Evolutionary conservation across 2,329 filamentous ascomycete species (phyloP).

Genomic region (Diaporthe sp.): DNA sequence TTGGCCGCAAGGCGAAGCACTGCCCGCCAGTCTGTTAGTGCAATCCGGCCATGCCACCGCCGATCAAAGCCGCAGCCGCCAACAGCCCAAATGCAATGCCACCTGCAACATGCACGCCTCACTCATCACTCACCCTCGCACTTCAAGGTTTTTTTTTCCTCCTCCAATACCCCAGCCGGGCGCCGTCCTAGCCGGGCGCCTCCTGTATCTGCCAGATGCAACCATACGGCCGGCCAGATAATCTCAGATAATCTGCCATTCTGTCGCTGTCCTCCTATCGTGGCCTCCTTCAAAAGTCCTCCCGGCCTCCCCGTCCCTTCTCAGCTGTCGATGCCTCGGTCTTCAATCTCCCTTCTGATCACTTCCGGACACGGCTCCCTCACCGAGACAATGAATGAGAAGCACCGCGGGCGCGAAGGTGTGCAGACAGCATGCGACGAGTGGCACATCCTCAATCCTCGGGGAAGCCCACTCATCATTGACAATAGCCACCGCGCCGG

Average conservation of each 20-base stretch:
- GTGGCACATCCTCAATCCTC: background rate
- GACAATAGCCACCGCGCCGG: background rate
- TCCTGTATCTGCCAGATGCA: constrained; percentile 16
- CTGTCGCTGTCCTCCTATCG: constrained; percentile 22
- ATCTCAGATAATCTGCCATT: background rate
- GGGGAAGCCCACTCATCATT: background rate
- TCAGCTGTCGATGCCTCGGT: constrained; percentile 21
- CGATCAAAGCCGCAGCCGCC: constrained; percentile 28
- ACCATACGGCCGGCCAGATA: background rate
- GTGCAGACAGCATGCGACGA: background rate
- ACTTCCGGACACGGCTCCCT: background rate
- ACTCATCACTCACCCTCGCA: background rate
- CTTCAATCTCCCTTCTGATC: background rate
- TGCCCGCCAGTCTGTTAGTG: constrained; percentile 18
- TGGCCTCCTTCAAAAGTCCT: background rate
- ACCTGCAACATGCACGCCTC: constrained; percentile 10
- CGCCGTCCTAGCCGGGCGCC: constrained; percentile 30
- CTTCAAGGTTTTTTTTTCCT: background rate
- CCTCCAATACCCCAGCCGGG: background rate
- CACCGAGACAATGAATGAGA: background rate
- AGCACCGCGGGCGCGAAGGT: background rate
- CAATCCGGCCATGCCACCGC: constrained; percentile 15
- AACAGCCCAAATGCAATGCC: constrained; percentile 1
- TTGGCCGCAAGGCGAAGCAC: constrained; percentile 33
- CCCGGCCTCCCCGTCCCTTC: constrained; percentile 10